Percentiles rank a stretch among this genome's conserved stretches.
Evolutionary conservation across 495 filamentous ascomycete genomes (phyloP).

Genomic region (Podospora pseudocomata): DNA sequence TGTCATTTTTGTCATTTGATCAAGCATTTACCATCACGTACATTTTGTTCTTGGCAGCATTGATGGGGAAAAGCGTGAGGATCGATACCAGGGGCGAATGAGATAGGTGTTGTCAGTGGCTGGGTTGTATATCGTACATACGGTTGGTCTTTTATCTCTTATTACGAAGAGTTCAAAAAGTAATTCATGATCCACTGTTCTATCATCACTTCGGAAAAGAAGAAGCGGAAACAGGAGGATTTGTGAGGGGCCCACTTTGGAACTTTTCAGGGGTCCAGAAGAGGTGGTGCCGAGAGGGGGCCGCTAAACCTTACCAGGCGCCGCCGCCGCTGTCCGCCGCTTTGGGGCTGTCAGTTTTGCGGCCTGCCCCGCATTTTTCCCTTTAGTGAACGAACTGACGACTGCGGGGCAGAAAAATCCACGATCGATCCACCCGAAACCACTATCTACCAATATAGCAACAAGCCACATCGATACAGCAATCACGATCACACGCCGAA

Average conservation of each 20-base stretch:
- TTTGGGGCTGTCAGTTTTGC: not conserved
- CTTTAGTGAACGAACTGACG: not conserved
- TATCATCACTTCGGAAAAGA: not conserved
- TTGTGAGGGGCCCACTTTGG: not conserved
- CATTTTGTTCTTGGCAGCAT: not conserved
- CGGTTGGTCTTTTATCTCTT: not conserved
- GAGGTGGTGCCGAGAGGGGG: not conserved
- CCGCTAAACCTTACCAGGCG: constrained; percentile 4
- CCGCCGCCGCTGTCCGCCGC: not conserved
- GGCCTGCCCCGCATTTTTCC: not conserved
- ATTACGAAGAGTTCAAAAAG: not conserved
- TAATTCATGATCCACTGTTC: not conserved
- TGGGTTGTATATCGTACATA: not conserved
- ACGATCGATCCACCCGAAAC: not conserved
- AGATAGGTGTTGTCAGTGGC: too few relatives aligned
- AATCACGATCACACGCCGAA: not conserved
- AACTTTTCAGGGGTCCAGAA: not conserved
- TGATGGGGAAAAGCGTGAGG: not conserved
- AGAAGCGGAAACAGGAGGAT: not conserved
- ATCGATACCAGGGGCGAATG: not conserved
- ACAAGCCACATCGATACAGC: not conserved
- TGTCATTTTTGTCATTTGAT: not conserved
- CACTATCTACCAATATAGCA: too few relatives aligned
- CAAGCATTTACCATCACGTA: not conserved
- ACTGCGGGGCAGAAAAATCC: not conserved